A percentile compares a stretch with the other conserved stretches of the same genome.
Evolutionary conservation across 345 rosid species (phyloP).

Genomic region (Boechera divaricarpa): DNA sequence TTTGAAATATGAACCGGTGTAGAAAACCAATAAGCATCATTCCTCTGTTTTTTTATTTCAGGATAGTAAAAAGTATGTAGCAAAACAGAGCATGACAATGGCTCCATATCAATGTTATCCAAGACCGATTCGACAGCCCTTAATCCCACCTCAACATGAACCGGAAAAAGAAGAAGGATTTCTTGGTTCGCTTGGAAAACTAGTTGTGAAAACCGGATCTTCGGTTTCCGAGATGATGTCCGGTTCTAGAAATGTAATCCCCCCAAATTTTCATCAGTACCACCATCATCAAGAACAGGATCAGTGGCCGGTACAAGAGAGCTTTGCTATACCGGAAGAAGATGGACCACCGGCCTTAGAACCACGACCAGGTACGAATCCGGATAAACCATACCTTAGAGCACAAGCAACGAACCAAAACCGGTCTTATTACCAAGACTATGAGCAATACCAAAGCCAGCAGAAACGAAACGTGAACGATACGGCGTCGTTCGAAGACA

Average conservation of each 20-base stretch:
- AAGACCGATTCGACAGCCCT: slow-evolving; percentile 68
- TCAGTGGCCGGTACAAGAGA: slow-evolving; percentile 89
- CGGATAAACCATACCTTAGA: slow-evolving; percentile 59
- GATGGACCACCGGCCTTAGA: slow-evolving; percentile 78
- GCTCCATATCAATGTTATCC: slow-evolving; percentile 66
- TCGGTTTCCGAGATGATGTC: slow-evolving; percentile 59
- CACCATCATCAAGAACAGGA: slow-evolving; percentile 43
- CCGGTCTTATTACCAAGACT: slow-evolving; percentile 52
- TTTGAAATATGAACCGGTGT: neutral
- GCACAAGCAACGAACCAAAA: slow-evolving; percentile 56
- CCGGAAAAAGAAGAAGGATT: slow-evolving; percentile 72
- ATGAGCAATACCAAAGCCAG: slow-evolving; percentile 53
- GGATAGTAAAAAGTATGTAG: slow-evolving; percentile 55
- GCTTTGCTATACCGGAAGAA: slow-evolving; percentile 74
- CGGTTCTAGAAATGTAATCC: slow-evolving; percentile 54
- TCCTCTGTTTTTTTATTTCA: slow-evolving; percentile 11
- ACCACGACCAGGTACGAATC: slow-evolving; percentile 55
- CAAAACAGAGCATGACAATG: slow-evolving; percentile 52
- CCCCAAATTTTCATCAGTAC: slow-evolving; percentile 48
- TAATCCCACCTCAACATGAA: slow-evolving; percentile 74
- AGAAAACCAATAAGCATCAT: slow-evolving; percentile 1
- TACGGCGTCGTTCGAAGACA: slow-evolving; percentile 67
- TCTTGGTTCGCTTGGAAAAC: slow-evolving; percentile 75
- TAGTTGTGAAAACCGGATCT: slow-evolving; percentile 70
- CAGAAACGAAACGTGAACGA: slow-evolving; percentile 54